Base-by-base conservation (phyloP, 2,329 filamentous ascomycete species). In the Fusarium subglutinans region DNA sequence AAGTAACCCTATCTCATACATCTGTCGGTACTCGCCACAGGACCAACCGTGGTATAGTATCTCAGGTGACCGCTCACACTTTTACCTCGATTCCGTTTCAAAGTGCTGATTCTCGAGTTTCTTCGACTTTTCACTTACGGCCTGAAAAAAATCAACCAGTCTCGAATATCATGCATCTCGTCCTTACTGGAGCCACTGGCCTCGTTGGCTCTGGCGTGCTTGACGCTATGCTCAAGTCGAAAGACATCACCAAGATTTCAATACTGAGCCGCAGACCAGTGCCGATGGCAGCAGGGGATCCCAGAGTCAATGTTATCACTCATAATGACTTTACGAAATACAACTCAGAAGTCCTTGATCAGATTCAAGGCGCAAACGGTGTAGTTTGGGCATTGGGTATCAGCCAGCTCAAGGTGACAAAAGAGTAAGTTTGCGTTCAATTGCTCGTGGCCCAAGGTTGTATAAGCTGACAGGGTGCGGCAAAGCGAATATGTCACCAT, bases 141-240 rank as follows among this genome's bases (percentile, higher is more conserved):
- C 20, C n/a, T 37, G 30, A 40, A n/a, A 40, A 26, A 40, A 26
- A 22, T 10, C 35, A 38, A n/a, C 12, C 24, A 24, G 7, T 12
- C 17, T 13, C 20, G 38, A 22, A 28, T 3, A 37, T n/a, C 30
- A 75, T 76, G 73, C 73, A 75, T 69, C 70, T 76, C 41, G 72
- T 75, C 8, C 73, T 75, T 87, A 82, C 73, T 26, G 70, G 73
- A 2, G 73, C 73, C 30, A 75, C 73, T 4, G 73, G 73, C 43
- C 66, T 75, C 4, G 60, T 75, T 18, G 73, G 73, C 30, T 69
- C 73, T 4, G 30, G 73, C 24, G 66, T 75, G 5, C 61, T 75
- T 20, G 70, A 75, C 48, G 70, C 66, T 11, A 74, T 75, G 67
- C 66, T 76, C n/a, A 76, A 74, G 22, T 69, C 66, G 10, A 69